Conservation (phyloP, 129 eudicot genomes). For the Ambrosia artemisiifolia region DNA sequence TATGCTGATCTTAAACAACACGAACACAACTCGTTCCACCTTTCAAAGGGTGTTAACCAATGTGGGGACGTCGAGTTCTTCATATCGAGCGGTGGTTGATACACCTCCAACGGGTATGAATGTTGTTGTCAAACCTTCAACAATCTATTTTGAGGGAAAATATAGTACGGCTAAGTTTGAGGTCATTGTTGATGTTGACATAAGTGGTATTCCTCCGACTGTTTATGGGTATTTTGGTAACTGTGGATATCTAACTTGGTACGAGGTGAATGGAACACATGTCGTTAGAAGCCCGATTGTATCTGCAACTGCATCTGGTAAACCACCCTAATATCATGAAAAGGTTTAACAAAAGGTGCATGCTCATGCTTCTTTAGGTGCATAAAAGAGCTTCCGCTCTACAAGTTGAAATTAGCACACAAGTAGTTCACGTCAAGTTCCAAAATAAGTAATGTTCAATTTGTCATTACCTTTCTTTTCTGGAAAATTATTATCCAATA, state of each 20-base stretch:
- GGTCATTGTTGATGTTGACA: slow-evolving; percentile 37
- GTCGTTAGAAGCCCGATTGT: slow-evolving; percentile 46
- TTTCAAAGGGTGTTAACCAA: slow-evolving; percentile 41
- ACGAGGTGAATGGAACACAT: slow-evolving; percentile 38
- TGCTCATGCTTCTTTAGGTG: neutral
- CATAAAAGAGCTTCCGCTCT: neutral
- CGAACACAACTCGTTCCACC: slow-evolving; percentile 38
- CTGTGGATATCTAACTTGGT: slow-evolving; percentile 42
- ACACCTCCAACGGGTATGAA: slow-evolving; percentile 34
- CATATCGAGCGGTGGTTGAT: slow-evolving; percentile 28
- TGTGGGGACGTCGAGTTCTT: slow-evolving; percentile 28
- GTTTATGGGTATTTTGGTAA: slow-evolving; percentile 40
- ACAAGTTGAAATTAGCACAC: neutral
- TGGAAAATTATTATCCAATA: neutral
- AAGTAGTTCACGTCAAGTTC: neutral
- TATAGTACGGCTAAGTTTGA: slow-evolving; percentile 37
- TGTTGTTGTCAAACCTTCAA: slow-evolving; percentile 33
- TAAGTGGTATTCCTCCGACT: slow-evolving; percentile 30
- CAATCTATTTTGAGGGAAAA: slow-evolving; percentile 26
- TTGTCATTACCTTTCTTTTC: neutral
- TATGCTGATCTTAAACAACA: slow-evolving; percentile 39
- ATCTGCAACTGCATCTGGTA: slow-evolving; percentile 33
- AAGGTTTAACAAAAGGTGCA: neutral
- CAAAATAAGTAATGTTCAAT: neutral
- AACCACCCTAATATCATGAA: slow-evolving; percentile 5